These are phyloP conservation scores for Hypoxylon sp. DNA, from an alignment of 2,329 filamentous ascomycete genomes.

Conservation along the genomic window DNA sequence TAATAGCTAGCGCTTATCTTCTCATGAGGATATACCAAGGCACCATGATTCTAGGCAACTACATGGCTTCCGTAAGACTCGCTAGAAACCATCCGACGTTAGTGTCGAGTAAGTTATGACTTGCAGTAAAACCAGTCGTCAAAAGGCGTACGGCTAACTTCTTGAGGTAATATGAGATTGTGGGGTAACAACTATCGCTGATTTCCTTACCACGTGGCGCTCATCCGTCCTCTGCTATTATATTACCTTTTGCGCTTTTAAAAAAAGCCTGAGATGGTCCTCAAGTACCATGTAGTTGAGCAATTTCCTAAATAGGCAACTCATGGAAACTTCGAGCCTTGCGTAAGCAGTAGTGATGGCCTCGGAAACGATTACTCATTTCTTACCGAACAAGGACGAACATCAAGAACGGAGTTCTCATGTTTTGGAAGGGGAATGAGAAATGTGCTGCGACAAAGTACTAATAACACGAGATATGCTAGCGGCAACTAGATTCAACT, in stretches of 20 bases:
- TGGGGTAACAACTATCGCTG: conserved; percentile 32
- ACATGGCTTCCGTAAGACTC: neutral
- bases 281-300: conserved; percentile 5
- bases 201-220: conserved; percentile 39
- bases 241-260: conserved; percentile 19
- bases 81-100: neutral
- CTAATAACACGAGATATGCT: conserved; percentile 16
- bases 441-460: conserved; percentile 9
- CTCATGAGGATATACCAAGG: neutral
- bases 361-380: conserved; percentile 4
- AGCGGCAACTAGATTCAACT: conserved; percentile 24
- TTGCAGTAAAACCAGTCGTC: conserved; percentile 4
- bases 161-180: conserved; percentile 35
- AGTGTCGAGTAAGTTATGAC: conserved; percentile 10
- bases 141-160: conserved; percentile 25
- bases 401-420: neutral
- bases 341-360: conserved; percentile 14
- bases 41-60: conserved; percentile 1
- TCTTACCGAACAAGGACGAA: neutral
- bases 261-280: neutral
- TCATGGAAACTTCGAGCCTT: conserved; percentile 27
- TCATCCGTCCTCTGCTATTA: conserved; percentile 22
- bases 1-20: neutral
- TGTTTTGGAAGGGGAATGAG: conserved; percentile 1
- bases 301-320: conserved; percentile 33